Percentiles rank a stretch among this genome's conserved stretches.
Evolutionary conservation across 495 filamentous ascomycete genomes (phyloP).

Genomic region (Penicillium flavigenum): DNA sequence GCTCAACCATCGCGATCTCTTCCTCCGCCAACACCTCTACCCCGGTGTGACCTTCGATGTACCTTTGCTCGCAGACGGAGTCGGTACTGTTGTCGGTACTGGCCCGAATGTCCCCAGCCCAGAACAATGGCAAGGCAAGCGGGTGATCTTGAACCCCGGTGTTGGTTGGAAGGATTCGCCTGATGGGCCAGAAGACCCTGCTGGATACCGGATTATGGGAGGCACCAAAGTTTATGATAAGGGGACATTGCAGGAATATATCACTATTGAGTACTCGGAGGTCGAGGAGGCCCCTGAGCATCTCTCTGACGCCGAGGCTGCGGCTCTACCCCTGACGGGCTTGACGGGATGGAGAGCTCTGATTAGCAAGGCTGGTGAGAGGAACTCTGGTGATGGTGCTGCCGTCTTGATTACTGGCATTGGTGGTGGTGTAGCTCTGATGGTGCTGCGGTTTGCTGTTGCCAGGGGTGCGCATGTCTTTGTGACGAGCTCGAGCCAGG

Average conservation of each 20-base stretch:
- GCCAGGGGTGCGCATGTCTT: constrained; percentile 64
- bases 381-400: constrained; percentile 54
- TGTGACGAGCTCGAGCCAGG: constrained; percentile 63
- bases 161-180: constrained; percentile 71
- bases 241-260: constrained; percentile 70
- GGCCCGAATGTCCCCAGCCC: constrained; percentile 52
- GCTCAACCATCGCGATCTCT: constrained; percentile 90
- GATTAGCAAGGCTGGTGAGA: constrained; percentile 63
- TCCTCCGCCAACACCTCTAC: constrained; percentile 89
- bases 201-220: constrained; percentile 68
- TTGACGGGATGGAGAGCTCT: constrained; percentile 86
- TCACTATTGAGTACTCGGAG: constrained; percentile 66
- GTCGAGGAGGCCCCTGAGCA: constrained; percentile 73
- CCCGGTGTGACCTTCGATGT: constrained; percentile 73
- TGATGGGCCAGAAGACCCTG: constrained; percentile 67
- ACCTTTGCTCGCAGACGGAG: constrained; percentile 78
- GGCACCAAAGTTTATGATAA: constrained; percentile 59
- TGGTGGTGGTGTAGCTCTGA: constrained; percentile 75
- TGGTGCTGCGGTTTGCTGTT: constrained; percentile 67
- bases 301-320: constrained; percentile 68
- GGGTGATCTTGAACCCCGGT: constrained; percentile 71
- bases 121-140: constrained; percentile 57
- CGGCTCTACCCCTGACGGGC: constrained; percentile 76
- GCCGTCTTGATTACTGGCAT: constrained; percentile 76
- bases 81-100: constrained; percentile 63